Base-by-base conservation (phyloP, 2,329 filamentous ascomycete species). In the Dactylellina drechsleri region DNA sequence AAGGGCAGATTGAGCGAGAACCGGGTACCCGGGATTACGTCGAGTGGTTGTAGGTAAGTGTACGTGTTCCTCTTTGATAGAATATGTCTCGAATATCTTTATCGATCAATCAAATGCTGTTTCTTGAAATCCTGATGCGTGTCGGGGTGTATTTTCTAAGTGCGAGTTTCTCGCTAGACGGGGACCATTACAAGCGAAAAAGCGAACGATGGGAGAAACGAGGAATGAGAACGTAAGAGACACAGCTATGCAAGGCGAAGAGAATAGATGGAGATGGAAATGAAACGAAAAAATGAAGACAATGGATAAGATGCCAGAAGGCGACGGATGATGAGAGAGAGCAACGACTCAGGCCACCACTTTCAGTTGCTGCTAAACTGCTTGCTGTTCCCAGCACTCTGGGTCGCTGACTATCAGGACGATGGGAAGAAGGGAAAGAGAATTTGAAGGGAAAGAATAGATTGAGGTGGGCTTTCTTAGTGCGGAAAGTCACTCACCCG, bases 21-120 rank as follows among this genome's bases (percentile, higher is more conserved):
- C 61, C 61, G 36, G 52, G 40, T 53, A 26, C 15, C 31, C 61
- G 61, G 52, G 52, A 47, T 47, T 47, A 47, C 43, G 43, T 47
- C 43, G 43, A 15, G 43, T 12, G 13, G 43, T 47, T n/a, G 13
- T 5, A 26, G 18, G 49, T n/a, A 26, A n/a, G 49, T 47, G 6
- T 47, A n/a, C 43, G 43, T 15, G 43, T 47, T 15, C 43, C 31
- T 10, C 6, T 36, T 36, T 36, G 31, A 36, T 7, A 36, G 31
- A 36, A 36, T 2, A 36, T 36, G 31, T 36, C 31, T 36, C 31
- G 31, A 36, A 36, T 36, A 36, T 36, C 31, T 7, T 8, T 36
- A 36, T 36, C 6, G 6, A 36, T 47, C 43, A 47, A 47, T 47
- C 7, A 47, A 12, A 18, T 47, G 16, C 13, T 18, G 13, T 52